Base-by-base conservation (phyloP, 345 rosid species). In the Acer campestre region DNA sequence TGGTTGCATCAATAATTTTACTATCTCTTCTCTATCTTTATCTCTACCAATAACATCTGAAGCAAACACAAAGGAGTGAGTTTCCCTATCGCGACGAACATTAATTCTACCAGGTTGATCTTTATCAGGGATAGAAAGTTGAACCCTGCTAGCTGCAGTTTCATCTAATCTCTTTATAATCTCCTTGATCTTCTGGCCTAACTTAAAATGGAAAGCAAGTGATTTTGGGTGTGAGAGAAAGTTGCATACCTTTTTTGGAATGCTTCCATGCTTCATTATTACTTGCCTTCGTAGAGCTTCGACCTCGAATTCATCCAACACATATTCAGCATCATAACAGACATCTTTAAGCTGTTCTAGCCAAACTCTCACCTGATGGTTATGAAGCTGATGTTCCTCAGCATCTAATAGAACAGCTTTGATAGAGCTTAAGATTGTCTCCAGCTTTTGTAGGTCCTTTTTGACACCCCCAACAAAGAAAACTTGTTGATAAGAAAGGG, bases 21-120 rank as follows among this genome's bases (percentile, higher is more conserved):
- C 38, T 2, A 83, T 72, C 12, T 12, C 55, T 20, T 59, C 23
- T 61, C 48, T 80, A 7, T 83, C 85, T 2, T 69, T 38, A 20
- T 31, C 64, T 53, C 85, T 79, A 17, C 80, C 85, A 17, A 80
- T 53, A 20, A 83, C 61, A 53, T 71, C 62, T 1, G 77, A 61
- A 16, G 61, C 23, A 2, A 17, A 6, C 20, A 83, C 56, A 49
- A 74, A 80, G 5, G 79, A 83, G 71, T 80, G 73, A 23, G 25
- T 13, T 75, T 68, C 35, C 23, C 31, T 48, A 9, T 66, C 49
- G 0, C 13, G 10, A n/a, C 27, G 64, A n/a, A 20, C 27, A n/a
- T n/a, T 10, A 22, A 7, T n/a, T 22, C 64, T 59, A 20, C 22
- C 17, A 53, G 17, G 64, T 3, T 20, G 11, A 59, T 20, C 64